Evolutionary conservation across 352 stramenopile species (phyloP).

Genomic region (Globisporangium alternatum): DNA sequence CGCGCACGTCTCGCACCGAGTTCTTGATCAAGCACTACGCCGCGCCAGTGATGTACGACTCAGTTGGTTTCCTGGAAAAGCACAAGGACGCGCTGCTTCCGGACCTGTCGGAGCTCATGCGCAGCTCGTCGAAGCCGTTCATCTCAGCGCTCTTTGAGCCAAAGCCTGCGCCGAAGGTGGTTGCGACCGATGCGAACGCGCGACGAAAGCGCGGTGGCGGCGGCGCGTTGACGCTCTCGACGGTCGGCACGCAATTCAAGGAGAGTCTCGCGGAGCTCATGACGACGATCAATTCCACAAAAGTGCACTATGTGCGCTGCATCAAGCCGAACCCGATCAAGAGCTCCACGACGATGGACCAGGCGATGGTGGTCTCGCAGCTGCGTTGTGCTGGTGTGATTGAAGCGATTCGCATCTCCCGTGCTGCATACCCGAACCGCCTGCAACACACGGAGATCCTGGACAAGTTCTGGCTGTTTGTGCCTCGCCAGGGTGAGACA

Average conservation of each 20-base stretch:
- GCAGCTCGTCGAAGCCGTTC: slow-evolving; percentile 65
- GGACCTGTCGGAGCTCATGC: slow-evolving; percentile 90
- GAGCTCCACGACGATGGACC: slow-evolving; percentile 87
- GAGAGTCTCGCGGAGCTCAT: slow-evolving; percentile 93
- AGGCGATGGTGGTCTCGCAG: slow-evolving; percentile 95
- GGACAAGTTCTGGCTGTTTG: slow-evolving; percentile 84
- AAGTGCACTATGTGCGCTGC: slow-evolving; percentile 98
- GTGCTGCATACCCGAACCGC: slow-evolving; percentile 98
- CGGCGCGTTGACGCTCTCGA: slow-evolving; percentile 62
- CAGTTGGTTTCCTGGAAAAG: slow-evolving; percentile 94
- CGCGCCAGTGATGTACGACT: slow-evolving; percentile 92
- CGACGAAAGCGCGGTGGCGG: slow-evolving; percentile 54
- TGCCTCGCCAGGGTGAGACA: slow-evolving; percentile 53
- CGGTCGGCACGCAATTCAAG: slow-evolving; percentile 91
- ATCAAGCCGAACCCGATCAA: slow-evolving; percentile 99
- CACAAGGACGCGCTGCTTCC: slow-evolving; percentile 95
- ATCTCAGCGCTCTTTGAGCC: slow-evolving; percentile 72
- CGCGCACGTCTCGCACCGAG: slow-evolving; percentile 78
- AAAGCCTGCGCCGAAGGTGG: slow-evolving; percentile 45
- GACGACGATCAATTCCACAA: slow-evolving; percentile 93
- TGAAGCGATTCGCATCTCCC: slow-evolving; percentile 97
- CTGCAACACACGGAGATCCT: slow-evolving; percentile 88
- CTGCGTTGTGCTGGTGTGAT: slow-evolving; percentile 98
- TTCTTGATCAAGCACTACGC: slow-evolving; percentile 97
- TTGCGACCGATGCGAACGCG: slow-evolving; percentile 26